Evolutionary conservation across 768 basidiomycete species (phyloP).

Genomic region (Auriscalpium microsporum): DNA sequence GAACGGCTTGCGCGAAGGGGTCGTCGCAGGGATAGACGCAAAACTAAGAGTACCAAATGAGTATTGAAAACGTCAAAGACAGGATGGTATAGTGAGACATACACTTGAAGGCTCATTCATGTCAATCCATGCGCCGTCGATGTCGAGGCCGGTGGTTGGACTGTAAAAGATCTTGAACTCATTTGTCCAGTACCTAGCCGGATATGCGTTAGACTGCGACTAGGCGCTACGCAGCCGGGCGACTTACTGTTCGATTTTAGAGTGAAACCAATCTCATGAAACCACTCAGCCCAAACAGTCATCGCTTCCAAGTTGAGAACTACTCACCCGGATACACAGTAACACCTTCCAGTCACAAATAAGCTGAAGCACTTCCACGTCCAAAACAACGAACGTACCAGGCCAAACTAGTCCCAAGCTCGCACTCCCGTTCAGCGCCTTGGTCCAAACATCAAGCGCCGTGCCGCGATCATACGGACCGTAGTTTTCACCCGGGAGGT

Average conservation of each 20-base stretch:
- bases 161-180: conserved; percentile 53
- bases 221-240: no score
- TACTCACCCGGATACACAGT: conserved; percentile 46
- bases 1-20: conserved; percentile 47
- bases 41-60: conserved; percentile 34
- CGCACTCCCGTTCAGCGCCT: conserved; percentile 49
- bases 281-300: neutral
- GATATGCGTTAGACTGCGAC: neutral
- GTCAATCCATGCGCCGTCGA: conserved; percentile 69
- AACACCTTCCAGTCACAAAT: conserved; percentile 31
- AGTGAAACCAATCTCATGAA: conserved; percentile 50
- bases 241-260: conserved; percentile 39
- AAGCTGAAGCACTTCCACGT: neutral
- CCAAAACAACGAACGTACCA: conserved; percentile 26
- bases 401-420: conserved; percentile 58
- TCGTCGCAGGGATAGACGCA: conserved; percentile 54
- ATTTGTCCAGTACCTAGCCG: conserved; percentile 48
- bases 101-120: conserved; percentile 71
- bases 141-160: conserved; percentile 46
- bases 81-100: conserved; percentile 11
- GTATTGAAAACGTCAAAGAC: neutral
- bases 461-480: conserved; percentile 48
- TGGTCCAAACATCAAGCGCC: conserved; percentile 48
- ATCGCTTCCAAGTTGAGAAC: neutral
- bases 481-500: conserved; percentile 39